Conservation (phyloP, 2,329 filamentous ascomycete species). For the Phialophora chinensis region DNA sequence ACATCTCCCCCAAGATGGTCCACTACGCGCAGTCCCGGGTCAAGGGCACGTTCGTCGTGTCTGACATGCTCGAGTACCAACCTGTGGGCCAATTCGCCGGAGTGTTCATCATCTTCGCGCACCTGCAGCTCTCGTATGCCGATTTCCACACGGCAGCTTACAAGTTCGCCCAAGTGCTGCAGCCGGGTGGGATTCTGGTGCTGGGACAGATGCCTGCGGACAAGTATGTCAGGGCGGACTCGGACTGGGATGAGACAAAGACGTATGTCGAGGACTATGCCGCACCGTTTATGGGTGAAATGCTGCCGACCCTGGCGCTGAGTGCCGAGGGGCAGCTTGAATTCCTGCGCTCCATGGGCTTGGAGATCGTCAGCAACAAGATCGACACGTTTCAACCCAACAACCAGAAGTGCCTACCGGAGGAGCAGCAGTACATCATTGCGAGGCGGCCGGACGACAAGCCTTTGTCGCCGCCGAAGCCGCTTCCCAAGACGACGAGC, state of each 20-base stretch:
- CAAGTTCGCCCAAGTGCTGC: conserved; percentile 38
- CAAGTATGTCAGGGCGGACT: conserved; percentile 32
- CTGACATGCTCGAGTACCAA: conserved; percentile 41
- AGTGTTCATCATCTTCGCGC: conserved; percentile 44
- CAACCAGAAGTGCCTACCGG: conserved; percentile 33
- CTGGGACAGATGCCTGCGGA: conserved; percentile 42
- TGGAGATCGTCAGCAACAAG: conserved; percentile 39
- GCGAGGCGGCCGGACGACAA: conserved; percentile 19
- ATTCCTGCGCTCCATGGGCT: conserved; percentile 38
- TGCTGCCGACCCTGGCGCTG: conserved; percentile 37
- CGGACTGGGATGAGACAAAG: conserved; percentile 38
- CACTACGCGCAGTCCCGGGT: conserved; percentile 37
- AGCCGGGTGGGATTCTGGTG: conserved; percentile 40
- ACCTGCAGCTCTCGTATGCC: conserved; percentile 41
- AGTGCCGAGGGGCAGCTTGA: conserved; percentile 36
- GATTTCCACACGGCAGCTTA: conserved; percentile 40
- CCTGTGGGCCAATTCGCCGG: conserved; percentile 38
- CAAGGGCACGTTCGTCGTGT: conserved; percentile 37
- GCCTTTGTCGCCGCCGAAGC: conserved; percentile 20
- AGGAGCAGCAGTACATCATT: conserved; percentile 35
- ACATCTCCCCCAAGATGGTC: conserved; percentile 45
- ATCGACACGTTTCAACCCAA: conserved; percentile 38
- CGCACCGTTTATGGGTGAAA: conserved; percentile 39
- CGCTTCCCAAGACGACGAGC: conserved; percentile 22
- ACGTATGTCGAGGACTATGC: conserved; percentile 40